A percentile compares a stretch with the other conserved stretches of the same genome.
Evolutionary conservation across 305 asterid species (phyloP).

Genomic region (Andrographis paniculata): DNA sequence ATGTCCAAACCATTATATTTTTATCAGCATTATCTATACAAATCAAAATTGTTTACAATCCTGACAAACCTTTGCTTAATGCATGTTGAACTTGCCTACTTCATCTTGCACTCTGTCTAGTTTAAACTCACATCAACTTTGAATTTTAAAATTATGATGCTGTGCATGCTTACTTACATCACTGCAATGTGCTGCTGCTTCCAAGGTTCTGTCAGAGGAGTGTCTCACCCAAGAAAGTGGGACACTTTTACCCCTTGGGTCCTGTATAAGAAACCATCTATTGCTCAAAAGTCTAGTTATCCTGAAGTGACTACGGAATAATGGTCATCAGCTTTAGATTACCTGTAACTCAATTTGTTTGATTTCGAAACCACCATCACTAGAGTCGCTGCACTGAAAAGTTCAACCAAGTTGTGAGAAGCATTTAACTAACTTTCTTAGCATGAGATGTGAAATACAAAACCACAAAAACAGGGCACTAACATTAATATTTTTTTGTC

Average conservation of each 20-base stretch:
- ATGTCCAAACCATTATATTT: too few relatives aligned
- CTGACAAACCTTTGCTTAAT: too few relatives aligned
- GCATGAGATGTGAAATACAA: neutral
- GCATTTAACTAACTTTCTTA: too few relatives aligned
- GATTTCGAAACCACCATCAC: conserved; percentile 41
- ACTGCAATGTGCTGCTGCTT: conserved; percentile 18
- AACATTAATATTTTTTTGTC: conserved; percentile 6
- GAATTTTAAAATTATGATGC: conserved; percentile 3
- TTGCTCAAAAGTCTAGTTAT: conserved; percentile 15
- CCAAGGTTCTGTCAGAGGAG: conserved; percentile 26
- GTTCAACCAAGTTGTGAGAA: conserved; percentile 32
- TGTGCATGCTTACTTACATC: conserved; percentile 28
- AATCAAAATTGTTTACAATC: too few relatives aligned
- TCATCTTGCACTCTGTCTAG: neutral
- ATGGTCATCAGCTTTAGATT: conserved; percentile 12
- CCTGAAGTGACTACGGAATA: conserved; percentile 17
- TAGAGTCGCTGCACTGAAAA: conserved; percentile 32
- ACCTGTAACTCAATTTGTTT: conserved; percentile 41
- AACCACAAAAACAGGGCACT: conserved; percentile 7
- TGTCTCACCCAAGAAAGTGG: conserved; percentile 27
- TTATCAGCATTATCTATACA: too few relatives aligned
- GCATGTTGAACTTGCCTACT: too few relatives aligned
- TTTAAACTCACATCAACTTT: neutral
- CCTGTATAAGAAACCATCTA: conserved; percentile 28
- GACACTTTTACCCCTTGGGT: conserved; percentile 26